Conservation (phyloP, 805 yeast species). For the Suhomyces canberraensis region DNA sequence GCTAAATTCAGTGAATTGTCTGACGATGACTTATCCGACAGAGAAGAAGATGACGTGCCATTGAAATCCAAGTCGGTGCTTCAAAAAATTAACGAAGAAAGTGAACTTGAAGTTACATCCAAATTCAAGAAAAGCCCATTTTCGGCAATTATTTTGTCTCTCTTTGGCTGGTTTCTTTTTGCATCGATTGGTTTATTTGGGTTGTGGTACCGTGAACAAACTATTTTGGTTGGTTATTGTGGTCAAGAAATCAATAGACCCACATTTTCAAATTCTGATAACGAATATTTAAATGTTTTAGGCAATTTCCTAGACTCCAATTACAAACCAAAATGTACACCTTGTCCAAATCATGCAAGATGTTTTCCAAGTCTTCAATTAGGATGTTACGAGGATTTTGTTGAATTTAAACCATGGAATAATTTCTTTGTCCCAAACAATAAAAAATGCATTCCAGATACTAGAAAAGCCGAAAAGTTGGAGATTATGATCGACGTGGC, state of each 20-base stretch:
- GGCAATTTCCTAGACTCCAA: conserved; percentile 46
- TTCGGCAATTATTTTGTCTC: neutral
- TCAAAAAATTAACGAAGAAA: neutral
- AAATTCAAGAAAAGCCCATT: conserved; percentile 1
- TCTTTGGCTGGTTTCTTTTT: conserved; percentile 16
- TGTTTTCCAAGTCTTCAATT: conserved; percentile 61
- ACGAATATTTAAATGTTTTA: conserved; percentile 27
- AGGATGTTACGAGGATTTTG: conserved; percentile 69
- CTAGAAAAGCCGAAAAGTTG: conserved; percentile 63
- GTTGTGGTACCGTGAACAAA: conserved; percentile 65
- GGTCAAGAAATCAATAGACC: conserved; percentile 54
- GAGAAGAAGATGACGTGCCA: neutral
- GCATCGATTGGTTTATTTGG: conserved; percentile 39
- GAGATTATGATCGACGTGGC: conserved; percentile 65
- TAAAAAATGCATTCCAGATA: conserved; percentile 67
- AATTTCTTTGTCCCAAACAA: conserved; percentile 46
- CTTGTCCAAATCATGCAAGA: conserved; percentile 78
- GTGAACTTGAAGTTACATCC: conserved; percentile 3
- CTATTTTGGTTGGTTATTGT: conserved; percentile 68
- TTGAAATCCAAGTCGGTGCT: neutral
- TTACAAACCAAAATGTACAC: conserved; percentile 60
- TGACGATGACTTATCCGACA: conserved; percentile 2
- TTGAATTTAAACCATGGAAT: conserved; percentile 50
- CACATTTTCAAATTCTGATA: conserved; percentile 31
- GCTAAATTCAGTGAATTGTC: conserved; percentile 10